A percentile compares a stretch with the other conserved stretches of the same genome.
These are phyloP conservation scores for Abortiporus biennis DNA, from an alignment of 1,284 basidiomycete species.

Conservation along the genomic window DNA sequence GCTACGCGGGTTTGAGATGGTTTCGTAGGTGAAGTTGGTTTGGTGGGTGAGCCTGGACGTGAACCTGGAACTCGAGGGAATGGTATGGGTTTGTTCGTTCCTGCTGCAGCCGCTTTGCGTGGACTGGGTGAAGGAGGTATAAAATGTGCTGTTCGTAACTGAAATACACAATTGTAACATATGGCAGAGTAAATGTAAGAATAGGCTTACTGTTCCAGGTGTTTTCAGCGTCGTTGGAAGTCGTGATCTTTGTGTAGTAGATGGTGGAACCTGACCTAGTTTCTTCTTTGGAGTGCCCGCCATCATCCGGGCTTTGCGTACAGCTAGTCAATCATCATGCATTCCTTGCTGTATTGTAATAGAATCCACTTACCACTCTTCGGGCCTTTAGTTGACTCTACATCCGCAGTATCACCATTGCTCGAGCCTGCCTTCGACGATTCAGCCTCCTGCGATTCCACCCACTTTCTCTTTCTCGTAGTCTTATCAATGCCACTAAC, in stretches of 20 bases:
- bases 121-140: constrained; percentile 34
- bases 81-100: constrained; percentile 5
- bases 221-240: constrained; percentile 36
- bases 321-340: constrained; percentile 1
- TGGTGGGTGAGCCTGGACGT: constrained; percentile 27
- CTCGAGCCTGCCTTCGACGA: too few relatives aligned
- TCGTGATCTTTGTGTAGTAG: constrained; percentile 37
- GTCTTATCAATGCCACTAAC: constrained; percentile 54
- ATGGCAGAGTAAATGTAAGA: not conserved
- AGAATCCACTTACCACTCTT: constrained; percentile 50
- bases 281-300: constrained; percentile 50
- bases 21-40: constrained; percentile 40
- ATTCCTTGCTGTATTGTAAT: not conserved
- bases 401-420: constrained; percentile 31
- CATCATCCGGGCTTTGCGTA: constrained; percentile 43
- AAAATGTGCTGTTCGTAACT: constrained; percentile 23
- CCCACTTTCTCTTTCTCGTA: constrained; percentile 70
- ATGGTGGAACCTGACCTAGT: constrained; percentile 38
- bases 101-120: constrained; percentile 32
- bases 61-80: constrained; percentile 17
- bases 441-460: constrained; percentile 53
- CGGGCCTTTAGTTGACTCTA: constrained; percentile 38
- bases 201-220: constrained; percentile 38
- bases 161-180: not conserved
- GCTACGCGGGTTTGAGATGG: constrained; percentile 4